Base-by-base conservation (phyloP, 345 rosid species). In the Salix arbutifolia region DNA sequence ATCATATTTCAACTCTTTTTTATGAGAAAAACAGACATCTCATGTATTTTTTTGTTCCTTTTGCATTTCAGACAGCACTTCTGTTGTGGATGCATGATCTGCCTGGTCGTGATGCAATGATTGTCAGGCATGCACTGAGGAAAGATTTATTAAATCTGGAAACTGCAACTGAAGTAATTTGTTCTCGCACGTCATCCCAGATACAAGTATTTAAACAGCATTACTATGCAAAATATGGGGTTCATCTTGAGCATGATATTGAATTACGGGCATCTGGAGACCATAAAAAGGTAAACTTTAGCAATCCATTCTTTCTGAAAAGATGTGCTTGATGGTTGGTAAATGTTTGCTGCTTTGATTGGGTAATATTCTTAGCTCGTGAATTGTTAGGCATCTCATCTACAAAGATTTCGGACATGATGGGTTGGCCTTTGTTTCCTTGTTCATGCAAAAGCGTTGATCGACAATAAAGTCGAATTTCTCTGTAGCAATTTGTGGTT, bases 31-130 rank as follows among this genome's bases (percentile, higher is more conserved):
- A 11, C 46, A 42, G 46, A 42, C 46, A 66, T 65, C 48, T 53
- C 71, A 58, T 74, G 62, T 66, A 66, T 13, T 46, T 35, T 35
- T 35, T 5, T 65, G 3, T 8, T 58, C 69, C 69, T 53, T 69
- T 37, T 65, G 21, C 76, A 64, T 69, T 64, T 72, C 85, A 91
- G 96, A 84, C 44, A 11, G 91, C 92, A 42, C 85, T 91, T 71
- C 79, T 87, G 75, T 87, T 88, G 2, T 91, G 96, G 96, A 87
- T 88, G 89, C 84, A 83, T 67, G 91, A 89, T 72, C 93, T 84
- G 38, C 89, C 93, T 14, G 89, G 78, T 33, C 88, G 93, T 66
- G 96, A 89, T 86, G 92, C 93, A n/a, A 69, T 72, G 9, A 82
- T 84, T 50, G 64, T 86, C 60, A 86, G 78, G 84, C 74, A 86